These are phyloP conservation scores for Kodamaea sagamina DNA, from an alignment of 805 yeast species.

Conservation along the genomic window DNA sequence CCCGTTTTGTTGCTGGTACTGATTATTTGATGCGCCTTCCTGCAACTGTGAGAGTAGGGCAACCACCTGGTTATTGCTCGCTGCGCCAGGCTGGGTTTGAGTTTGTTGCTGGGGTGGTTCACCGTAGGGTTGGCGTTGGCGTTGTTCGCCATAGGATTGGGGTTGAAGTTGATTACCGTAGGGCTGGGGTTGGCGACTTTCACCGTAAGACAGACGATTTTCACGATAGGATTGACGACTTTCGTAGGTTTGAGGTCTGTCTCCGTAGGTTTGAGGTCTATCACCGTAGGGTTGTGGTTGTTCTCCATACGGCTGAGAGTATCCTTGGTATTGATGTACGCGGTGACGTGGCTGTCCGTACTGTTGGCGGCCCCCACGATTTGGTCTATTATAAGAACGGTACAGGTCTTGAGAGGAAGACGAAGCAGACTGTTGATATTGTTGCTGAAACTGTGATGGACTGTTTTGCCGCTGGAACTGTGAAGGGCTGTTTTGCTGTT, in stretches of 20 bases:
- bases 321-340: slow-evolving; percentile 7
- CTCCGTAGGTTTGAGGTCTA: slow-evolving; percentile 17
- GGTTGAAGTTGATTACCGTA: no score
- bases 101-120: slow-evolving; percentile 14
- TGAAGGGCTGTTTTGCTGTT: no score
- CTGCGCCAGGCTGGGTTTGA: slow-evolving; percentile 16
- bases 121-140: slow-evolving; percentile 17
- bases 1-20: slow-evolving; percentile 16
- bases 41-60: slow-evolving; percentile 31
- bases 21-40: slow-evolving; percentile 15
- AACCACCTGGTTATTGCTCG: slow-evolving; percentile 26
- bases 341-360: slow-evolving; percentile 12
- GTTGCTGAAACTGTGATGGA: slow-evolving; percentile 1
- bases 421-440: slow-evolving; percentile 11
- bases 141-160: slow-evolving; percentile 14
- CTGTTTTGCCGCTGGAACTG: neutral
- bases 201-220: no score
- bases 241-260: no score
- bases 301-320: slow-evolving; percentile 7
- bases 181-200: no score
- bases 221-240: no score
- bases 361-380: slow-evolving; percentile 7
- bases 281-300: slow-evolving; percentile 18
- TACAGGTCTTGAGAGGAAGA: neutral
- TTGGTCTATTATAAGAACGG: slow-evolving; percentile 1